These are phyloP conservation scores for Nannizzia gypsea DNA, from an alignment of 2,329 filamentous ascomycete species.

Conservation along the genomic window DNA sequence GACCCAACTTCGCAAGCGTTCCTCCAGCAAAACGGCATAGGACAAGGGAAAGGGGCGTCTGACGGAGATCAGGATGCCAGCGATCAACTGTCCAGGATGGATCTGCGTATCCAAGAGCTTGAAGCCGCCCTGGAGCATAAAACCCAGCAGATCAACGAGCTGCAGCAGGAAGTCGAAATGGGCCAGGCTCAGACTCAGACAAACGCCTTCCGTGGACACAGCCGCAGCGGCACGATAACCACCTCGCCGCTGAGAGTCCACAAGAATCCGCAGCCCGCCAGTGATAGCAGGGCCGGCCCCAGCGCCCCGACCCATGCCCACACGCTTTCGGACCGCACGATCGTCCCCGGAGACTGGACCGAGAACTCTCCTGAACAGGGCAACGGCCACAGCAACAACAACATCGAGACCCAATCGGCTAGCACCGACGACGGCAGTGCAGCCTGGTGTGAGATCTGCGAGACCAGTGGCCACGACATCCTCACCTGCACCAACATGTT, in stretches of 20 bases:
- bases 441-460: conserved; percentile 92
- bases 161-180: conserved; percentile 63
- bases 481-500: conserved; percentile 90
- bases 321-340: conserved; percentile 33
- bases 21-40: conserved; percentile 21
- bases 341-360: conserved; percentile 33
- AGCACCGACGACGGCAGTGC: conserved; percentile 59
- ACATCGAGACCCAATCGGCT: conserved; percentile 41
- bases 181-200: conserved; percentile 23
- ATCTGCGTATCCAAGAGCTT: conserved; percentile 69
- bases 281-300: conserved; percentile 20
- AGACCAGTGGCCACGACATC: conserved; percentile 83
- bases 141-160: conserved; percentile 62
- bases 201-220: conserved; percentile 19
- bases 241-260: conserved; percentile 24
- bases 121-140: conserved; percentile 63
- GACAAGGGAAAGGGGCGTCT: conserved; percentile 13
- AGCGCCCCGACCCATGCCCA: conserved; percentile 25
- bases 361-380: conserved; percentile 19
- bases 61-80: conserved; percentile 40
- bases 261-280: conserved; percentile 19
- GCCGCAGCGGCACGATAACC: conserved; percentile 28
- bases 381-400: too few species aligned
- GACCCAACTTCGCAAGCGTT: conserved; percentile 17
- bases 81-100: conserved; percentile 54